A percentile compares a stretch with the other conserved stretches of the same genome.
phyloP scores from a whole-genome alignment of 106 monocot species.

The Amphibolis antarctica region DNA sequence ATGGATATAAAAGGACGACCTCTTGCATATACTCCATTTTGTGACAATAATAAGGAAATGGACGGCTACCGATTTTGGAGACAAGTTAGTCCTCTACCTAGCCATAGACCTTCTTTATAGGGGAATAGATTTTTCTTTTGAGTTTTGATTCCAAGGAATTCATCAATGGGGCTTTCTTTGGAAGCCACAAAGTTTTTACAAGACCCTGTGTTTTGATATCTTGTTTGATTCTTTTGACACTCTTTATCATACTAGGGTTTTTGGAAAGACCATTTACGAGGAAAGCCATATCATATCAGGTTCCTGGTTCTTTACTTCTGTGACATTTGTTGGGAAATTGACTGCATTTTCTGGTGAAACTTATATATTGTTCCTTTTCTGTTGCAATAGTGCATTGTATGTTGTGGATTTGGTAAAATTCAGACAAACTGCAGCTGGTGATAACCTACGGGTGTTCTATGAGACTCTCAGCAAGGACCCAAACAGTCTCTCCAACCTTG shows the following conservation, averaged over 20 bases:
- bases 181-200: no score
- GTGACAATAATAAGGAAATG: slow-evolving; percentile 99
- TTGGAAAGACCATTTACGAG: slow-evolving; percentile 96
- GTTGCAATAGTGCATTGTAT: slow-evolving; percentile 70
- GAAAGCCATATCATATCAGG: slow-evolving; percentile 96
- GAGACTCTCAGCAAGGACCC: slow-evolving; percentile 98
- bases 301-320: slow-evolving; percentile 7
- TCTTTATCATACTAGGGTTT: slow-evolving; percentile 49
- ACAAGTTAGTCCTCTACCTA: slow-evolving; percentile 40
- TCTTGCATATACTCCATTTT: slow-evolving; percentile 97
- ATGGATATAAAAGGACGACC: slow-evolving; percentile 94
- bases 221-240: slow-evolving; percentile 1
- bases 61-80: slow-evolving; percentile 98
- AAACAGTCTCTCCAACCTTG: slow-evolving; percentile 98
- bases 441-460: slow-evolving; percentile 72
- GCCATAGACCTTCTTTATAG: slow-evolving; percentile 1
- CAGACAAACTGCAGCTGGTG: slow-evolving; percentile 93
- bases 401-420: slow-evolving; percentile 95
- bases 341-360: background rate
- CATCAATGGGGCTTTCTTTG: background rate
- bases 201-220: background rate
- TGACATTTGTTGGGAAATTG: background rate
- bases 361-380: background rate
- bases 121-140: no score
- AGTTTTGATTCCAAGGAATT: no score